Base-by-base conservation (phyloP, 2,329 filamentous ascomycete species). In the Calonectria multiphialidica region DNA sequence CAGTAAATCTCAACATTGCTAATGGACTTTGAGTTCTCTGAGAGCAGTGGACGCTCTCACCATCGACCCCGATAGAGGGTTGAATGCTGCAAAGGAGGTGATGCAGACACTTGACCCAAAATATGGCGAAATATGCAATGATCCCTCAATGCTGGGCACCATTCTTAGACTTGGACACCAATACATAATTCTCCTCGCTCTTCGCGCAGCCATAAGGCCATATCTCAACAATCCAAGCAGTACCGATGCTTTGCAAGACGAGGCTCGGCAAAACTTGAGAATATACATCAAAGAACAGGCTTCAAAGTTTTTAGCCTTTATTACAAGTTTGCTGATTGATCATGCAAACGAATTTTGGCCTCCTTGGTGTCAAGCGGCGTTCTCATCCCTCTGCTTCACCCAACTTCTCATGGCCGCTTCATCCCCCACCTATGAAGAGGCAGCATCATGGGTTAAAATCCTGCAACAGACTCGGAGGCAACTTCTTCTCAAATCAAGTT, bases 311-410 rank as follows among this genome's bases (percentile, higher is more conserved):
- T 62, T 23, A 9, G 35, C 47, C 2, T 59, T 65, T 12, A 69
- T 74, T 30, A 61, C 59, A 10, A 61, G 18, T 28, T 37, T 77
- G 3, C 72, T 35, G 40, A 72, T 70, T 2, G 75, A 77, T 9
- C 66, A 64, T 4, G 63, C 57, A 1, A 72, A 68, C 10, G 57
- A 65, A 2, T 75, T 75, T 28, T 77, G 76, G 76, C 65, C 76
- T 10, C 70, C 74, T 2, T 77, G 76, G 76, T 70, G 55, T 25
- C 73, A 76, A 16, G 67, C 66, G 1, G 70, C 59, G 6, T 70
- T 76, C 42, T 77, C 75, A 8, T 75, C 74, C 0, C 47, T 76
- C 1, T 77, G 75, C 30, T 78, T 75, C 55, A 71, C 71, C 2
- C 30, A 70, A n/a, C 72, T 75, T 37, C 59, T 75, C 2, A 72